A percentile compares a stretch with the other conserved stretches of the same genome.
These are phyloP conservation scores for Arthrocladium fulminans DNA, from an alignment of 2,329 filamentous ascomycete species.

Conservation along the genomic window DNA sequence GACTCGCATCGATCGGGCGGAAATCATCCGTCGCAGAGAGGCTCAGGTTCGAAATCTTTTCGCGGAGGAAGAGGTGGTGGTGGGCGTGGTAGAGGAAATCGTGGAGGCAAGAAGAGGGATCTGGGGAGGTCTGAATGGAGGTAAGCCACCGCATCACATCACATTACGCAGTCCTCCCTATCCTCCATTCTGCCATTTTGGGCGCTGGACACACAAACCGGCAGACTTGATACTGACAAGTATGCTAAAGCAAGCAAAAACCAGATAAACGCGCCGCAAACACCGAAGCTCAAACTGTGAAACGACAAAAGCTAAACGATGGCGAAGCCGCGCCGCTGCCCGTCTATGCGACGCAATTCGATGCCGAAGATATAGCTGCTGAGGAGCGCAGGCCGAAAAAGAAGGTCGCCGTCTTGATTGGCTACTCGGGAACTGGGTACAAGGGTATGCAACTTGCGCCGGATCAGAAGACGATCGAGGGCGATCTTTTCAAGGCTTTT, in stretches of 20 bases:
- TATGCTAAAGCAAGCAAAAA: constrained; percentile 41
- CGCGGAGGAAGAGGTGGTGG: constrained; percentile 11
- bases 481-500: constrained; percentile 87
- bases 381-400: constrained; percentile 85
- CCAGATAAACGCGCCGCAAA: constrained; percentile 46
- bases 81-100: constrained; percentile 24
- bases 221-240: constrained; percentile 35
- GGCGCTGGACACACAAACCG: not conserved
- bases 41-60: constrained; percentile 16
- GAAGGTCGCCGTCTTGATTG: constrained; percentile 92
- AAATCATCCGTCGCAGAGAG: constrained; percentile 9
- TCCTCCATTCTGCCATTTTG: not conserved
- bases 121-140: constrained; percentile 58
- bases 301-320: constrained; percentile 46
- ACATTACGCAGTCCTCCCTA: not conserved
- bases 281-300: constrained; percentile 44
- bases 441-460: constrained; percentile 85
- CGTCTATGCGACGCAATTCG: constrained; percentile 52
- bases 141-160: constrained; percentile 36
- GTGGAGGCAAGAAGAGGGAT: constrained; percentile 49
- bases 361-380: constrained; percentile 74
- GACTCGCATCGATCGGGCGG: not conserved
- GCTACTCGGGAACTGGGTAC: constrained; percentile 93
- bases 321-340: constrained; percentile 31
- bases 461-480: constrained; percentile 79